A percentile compares a stretch with the other conserved stretches of the same genome.
These are phyloP conservation scores for Lodderomyces parapsilosis DNA, from an alignment of 1,139 yeast genomes.

Conservation along the genomic window DNA sequence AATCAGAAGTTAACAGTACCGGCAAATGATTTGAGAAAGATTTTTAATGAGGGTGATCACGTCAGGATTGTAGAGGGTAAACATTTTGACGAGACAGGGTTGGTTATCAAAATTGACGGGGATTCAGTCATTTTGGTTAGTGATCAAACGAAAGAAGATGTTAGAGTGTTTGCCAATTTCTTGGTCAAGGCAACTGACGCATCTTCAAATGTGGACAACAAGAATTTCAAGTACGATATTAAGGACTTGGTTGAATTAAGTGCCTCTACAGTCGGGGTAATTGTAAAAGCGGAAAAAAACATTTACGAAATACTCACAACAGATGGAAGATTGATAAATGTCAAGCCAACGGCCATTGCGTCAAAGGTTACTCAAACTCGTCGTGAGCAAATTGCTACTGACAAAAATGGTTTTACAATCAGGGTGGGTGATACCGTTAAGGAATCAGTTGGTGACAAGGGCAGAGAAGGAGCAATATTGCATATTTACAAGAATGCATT, in stretches of 20 bases:
- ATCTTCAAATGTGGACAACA: slow-evolving; percentile 34
- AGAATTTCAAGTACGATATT: slow-evolving; percentile 72
- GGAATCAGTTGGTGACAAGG: slow-evolving; percentile 63
- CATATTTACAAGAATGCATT: slow-evolving; percentile 81
- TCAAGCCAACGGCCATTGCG: slow-evolving; percentile 78
- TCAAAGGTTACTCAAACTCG: slow-evolving; percentile 64
- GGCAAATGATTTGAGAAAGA: slow-evolving; percentile 74
- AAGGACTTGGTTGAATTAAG: slow-evolving; percentile 90
- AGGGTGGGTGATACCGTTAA: slow-evolving; percentile 89
- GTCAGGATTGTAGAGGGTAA: slow-evolving; percentile 91
- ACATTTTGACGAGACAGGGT: slow-evolving; percentile 90
- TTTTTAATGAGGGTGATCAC: slow-evolving; percentile 90
- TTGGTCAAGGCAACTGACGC: slow-evolving; percentile 78
- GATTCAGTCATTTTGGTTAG: slow-evolving; percentile 88
- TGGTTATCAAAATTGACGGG: slow-evolving; percentile 78
- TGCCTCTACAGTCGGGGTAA: slow-evolving; percentile 84
- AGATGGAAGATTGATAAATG: slow-evolving; percentile 72
- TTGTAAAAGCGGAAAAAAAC: slow-evolving; percentile 86
- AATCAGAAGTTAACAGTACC: slow-evolving; percentile 67
- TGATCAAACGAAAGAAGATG: slow-evolving; percentile 83
- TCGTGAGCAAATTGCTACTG: slow-evolving; percentile 83
- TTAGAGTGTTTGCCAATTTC: slow-evolving; percentile 89
- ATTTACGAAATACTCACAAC: slow-evolving; percentile 78
- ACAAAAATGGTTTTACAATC: slow-evolving; percentile 78
- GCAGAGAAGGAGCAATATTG: slow-evolving; percentile 80